Conservation (phyloP, 1,139 yeast genomes). For the Yamadazyma diospyri region DNA sequence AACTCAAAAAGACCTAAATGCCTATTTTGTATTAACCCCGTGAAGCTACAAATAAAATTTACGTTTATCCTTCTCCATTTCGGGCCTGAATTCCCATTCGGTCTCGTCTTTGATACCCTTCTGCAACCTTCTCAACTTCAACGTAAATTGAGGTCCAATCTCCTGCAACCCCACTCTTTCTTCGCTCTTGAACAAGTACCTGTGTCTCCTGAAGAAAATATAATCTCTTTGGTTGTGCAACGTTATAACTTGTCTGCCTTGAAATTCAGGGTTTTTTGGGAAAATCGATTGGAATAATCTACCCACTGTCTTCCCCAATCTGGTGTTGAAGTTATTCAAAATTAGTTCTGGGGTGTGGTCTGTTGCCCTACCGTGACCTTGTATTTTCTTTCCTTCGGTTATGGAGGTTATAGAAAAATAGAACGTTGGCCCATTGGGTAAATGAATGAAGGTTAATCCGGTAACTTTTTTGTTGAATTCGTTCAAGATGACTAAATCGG, state of each 20-base stretch:
- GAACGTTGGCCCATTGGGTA: conserved; percentile 93
- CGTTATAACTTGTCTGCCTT: conserved; percentile 94
- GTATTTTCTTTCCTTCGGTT: conserved; percentile 67
- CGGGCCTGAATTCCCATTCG: conserved; percentile 95
- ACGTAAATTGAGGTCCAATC: conserved; percentile 92
- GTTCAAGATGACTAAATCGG: conserved; percentile 83
- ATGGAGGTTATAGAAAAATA: conserved; percentile 85
- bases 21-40: no score
- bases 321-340: conserved; percentile 84
- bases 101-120: conserved; percentile 88
- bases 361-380: conserved; percentile 89
- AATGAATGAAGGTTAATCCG: conserved; percentile 87
- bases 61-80: conserved; percentile 93
- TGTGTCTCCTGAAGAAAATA: conserved; percentile 90
- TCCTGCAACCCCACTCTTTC: conserved; percentile 94
- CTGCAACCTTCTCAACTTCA: conserved; percentile 82
- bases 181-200: conserved; percentile 85
- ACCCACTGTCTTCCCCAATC: conserved; percentile 91
- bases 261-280: conserved; percentile 89
- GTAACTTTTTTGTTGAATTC: conserved; percentile 91
- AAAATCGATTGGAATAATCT: conserved; percentile 85
- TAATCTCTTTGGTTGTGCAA: conserved; percentile 94
- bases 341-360: conserved; percentile 89
- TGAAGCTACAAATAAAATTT: conserved; percentile 67
- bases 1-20: no score